phyloP scores from a whole-genome alignment of 2,329 filamentous ascomycete species.

The Fusarium proliferatum region DNA sequence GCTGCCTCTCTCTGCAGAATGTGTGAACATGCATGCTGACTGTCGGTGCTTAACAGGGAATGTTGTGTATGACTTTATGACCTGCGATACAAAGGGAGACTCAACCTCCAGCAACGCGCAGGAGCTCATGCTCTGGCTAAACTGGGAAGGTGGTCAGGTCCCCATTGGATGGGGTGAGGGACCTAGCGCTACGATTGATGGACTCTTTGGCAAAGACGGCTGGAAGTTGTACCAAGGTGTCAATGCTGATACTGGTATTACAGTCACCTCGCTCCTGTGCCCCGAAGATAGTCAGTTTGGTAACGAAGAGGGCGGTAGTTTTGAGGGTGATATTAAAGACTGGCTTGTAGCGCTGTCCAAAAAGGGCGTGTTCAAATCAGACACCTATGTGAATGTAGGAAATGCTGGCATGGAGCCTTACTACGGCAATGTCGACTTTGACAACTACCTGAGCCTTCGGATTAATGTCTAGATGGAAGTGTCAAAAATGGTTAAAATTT shows the following conservation, averaged over 20 bases:
- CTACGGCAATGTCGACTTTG: slow-evolving; percentile 31
- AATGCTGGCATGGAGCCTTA: slow-evolving; percentile 37
- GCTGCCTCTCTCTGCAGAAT: too few species aligned
- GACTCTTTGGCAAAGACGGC: slow-evolving; percentile 27
- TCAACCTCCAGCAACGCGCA: slow-evolving; percentile 13
- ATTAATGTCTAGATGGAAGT: slow-evolving; percentile 11
- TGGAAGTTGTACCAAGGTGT: slow-evolving; percentile 35
- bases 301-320: neutral
- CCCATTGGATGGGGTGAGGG: slow-evolving; percentile 30
- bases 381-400: slow-evolving; percentile 31
- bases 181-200: slow-evolving; percentile 26
- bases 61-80: slow-evolving; percentile 38
- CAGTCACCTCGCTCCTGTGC: slow-evolving; percentile 23
- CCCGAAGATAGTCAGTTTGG: slow-evolving; percentile 23
- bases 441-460: slow-evolving; percentile 24
- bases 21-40: neutral
- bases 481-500: too few species aligned
- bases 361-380: slow-evolving; percentile 19
- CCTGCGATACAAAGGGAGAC: slow-evolving; percentile 32
- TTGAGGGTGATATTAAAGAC: slow-evolving; percentile 33
- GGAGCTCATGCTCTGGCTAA: slow-evolving; percentile 37
- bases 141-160: slow-evolving; percentile 25
- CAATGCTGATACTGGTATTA: slow-evolving; percentile 32
- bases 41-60: slow-evolving; percentile 1
- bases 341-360: slow-evolving; percentile 29